These are phyloP conservation scores for Termitomyces sp. DNA, from an alignment of 768 basidiomycete genomes.

Conservation along the genomic window DNA sequence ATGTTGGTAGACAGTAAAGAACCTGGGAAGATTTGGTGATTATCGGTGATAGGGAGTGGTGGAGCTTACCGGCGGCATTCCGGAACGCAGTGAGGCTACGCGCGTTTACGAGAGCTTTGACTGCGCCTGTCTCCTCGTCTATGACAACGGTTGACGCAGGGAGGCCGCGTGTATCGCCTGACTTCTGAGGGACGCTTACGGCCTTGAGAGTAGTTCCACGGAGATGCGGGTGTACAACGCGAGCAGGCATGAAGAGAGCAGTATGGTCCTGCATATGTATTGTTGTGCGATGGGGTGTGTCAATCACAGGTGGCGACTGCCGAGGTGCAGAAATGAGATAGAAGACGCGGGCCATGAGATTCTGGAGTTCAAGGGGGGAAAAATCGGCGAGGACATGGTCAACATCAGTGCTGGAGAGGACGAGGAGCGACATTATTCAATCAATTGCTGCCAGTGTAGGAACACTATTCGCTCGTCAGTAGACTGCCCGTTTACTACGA, in stretches of 20 bases:
- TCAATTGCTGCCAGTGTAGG: background rate
- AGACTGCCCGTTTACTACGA: background rate
- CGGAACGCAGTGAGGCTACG: slow-evolving; percentile 73
- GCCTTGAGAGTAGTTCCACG: slow-evolving; percentile 72
- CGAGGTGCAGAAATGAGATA: slow-evolving; percentile 36
- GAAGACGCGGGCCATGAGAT: slow-evolving; percentile 62
- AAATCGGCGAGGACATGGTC: slow-evolving; percentile 45
- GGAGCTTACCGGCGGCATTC: slow-evolving; percentile 69
- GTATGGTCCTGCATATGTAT: slow-evolving; percentile 56
- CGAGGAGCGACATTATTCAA: slow-evolving; percentile 46
- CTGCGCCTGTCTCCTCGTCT: slow-evolving; percentile 64
- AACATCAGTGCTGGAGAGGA: slow-evolving; percentile 65
- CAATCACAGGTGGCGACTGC: slow-evolving; percentile 19
- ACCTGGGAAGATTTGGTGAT: slow-evolving; percentile 35
- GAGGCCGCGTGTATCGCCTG: slow-evolving; percentile 51
- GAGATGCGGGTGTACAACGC: slow-evolving; percentile 32
- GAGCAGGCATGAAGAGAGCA: slow-evolving; percentile 82
- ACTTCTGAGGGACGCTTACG: slow-evolving; percentile 64
- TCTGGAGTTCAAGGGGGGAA: slow-evolving; percentile 42
- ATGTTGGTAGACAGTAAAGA: slow-evolving; percentile 66
- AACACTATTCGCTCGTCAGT: background rate
- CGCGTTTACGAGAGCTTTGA: slow-evolving; percentile 80
- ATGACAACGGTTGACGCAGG: slow-evolving; percentile 64
- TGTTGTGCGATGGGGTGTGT: slow-evolving; percentile 59
- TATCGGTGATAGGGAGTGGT: background rate